Evolutionary conservation across 1,284 basidiomycete species (phyloP), one percentile per base, ranked within the genome.

Genomic region (Rhodotorula sp.): DNA sequence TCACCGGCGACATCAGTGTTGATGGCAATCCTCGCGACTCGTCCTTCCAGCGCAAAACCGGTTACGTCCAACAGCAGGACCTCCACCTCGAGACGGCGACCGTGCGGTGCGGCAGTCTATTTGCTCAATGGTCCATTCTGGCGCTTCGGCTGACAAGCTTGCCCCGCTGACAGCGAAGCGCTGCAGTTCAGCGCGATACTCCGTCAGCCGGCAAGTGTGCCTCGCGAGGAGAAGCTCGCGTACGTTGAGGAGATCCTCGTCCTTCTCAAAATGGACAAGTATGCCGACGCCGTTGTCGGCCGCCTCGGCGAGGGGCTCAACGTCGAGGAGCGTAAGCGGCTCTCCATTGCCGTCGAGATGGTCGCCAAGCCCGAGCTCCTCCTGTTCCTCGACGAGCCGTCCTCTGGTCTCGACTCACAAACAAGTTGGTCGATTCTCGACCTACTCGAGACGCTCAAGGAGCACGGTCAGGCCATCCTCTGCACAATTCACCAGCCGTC

Each of bases 361-460:
- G 90, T 89, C 44, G 89, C 90, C 9, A 80, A 82, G 86, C 90
- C 91, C 0, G 88, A 85, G 77, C 83, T 92, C 3, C 84, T 93
- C 0, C 84, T 93, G 34, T 93, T 93, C 85, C 83, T 91, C 67
- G 91, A 92, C 76, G 90, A 93, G 77, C 69, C 69, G 5, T 48
- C 64, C 0, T 54, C 49, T 7, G 68, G 93, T 53, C 83, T 95
- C 27, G 93, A 95, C 80, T 92, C 91, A 4, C 92, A 93, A 80
- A 90, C 88, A 61, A 91, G 93, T 0, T 93, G 91, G 90, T 89
- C 89, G 9, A 92, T 96, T 77, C 84, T 92, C 63, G 84, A 86
- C 5, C 89, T 94, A 78, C 84, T 94, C 62, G 86, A 89, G 46
- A 87, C 89, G 72, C 86, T 95, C 25, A 90, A 92, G 17, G 86